These are phyloP conservation scores for Metschnikowia cerradonensis DNA, from an alignment of 805 yeast genomes.

Conservation along the genomic window DNA sequence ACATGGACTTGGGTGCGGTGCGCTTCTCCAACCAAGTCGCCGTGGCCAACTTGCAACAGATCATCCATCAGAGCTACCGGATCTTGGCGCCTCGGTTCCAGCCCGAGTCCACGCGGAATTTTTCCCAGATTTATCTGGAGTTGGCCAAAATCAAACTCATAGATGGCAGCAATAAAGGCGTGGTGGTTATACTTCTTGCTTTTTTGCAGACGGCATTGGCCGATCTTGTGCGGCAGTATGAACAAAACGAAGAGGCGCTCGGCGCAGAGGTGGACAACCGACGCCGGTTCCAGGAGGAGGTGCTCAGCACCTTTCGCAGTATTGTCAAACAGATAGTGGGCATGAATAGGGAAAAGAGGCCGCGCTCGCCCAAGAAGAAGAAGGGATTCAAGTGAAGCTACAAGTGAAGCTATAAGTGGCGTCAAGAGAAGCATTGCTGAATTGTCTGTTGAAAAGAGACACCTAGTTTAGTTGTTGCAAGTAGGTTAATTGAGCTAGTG, in stretches of 20 bases:
- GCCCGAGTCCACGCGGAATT: constrained; percentile 12
- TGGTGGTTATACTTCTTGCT: constrained; percentile 6
- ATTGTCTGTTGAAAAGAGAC: not conserved
- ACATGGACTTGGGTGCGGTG: constrained; percentile 1
- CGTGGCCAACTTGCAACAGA: constrained; percentile 6
- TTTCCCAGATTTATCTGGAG: constrained; percentile 8
- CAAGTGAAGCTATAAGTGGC: no score
- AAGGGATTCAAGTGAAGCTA: not conserved
- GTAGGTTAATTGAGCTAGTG: not conserved
- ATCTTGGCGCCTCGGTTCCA: constrained; percentile 11
- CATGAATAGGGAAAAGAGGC: constrained; percentile 3
- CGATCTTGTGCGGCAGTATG: constrained; percentile 9
- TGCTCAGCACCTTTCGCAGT: constrained; percentile 10
- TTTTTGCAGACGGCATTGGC: constrained; percentile 11
- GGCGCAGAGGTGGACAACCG: constrained; percentile 12
- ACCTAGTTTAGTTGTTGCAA: not conserved
- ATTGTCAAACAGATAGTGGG: constrained; percentile 11
- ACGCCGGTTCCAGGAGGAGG: constrained; percentile 14
- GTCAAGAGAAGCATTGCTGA: not conserved
- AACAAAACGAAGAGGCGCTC: constrained; percentile 11
- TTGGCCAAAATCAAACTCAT: constrained; percentile 4
- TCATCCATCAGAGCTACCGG: constrained; percentile 12
- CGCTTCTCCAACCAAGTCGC: constrained; percentile 11
- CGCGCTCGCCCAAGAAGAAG: not conserved
- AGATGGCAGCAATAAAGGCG: constrained; percentile 1